These are phyloP conservation scores for Chlorella vulgaris DNA, from an alignment of 139 green algal species.

Conservation along the genomic window DNA sequence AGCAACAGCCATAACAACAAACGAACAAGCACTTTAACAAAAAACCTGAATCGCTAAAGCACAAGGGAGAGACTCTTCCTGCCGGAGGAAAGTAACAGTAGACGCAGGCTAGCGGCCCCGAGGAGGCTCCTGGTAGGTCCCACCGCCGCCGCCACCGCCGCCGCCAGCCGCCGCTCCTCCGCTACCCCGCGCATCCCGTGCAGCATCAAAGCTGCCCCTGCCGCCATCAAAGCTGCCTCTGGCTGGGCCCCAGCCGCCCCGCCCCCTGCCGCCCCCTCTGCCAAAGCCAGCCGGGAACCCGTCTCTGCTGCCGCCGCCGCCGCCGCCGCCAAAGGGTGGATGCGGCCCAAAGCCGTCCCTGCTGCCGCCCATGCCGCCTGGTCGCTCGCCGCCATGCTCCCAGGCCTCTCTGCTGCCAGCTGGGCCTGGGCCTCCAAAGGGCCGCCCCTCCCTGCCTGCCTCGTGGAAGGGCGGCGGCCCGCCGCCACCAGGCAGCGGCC, in stretches of 20 bases:
- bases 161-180: neutral
- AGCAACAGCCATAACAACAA: too few species aligned
- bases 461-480: neutral
- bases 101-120: neutral
- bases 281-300: constrained; percentile 4
- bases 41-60: neutral
- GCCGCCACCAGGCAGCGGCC: neutral
- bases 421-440: too few species aligned
- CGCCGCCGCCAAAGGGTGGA: neutral
- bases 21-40: too few species aligned
- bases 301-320: constrained; percentile 10
- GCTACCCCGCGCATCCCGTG: neutral
- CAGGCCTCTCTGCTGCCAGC: constrained; percentile 24
- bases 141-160: neutral
- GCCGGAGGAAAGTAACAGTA: neutral
- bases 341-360: neutral
- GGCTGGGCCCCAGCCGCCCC: neutral
- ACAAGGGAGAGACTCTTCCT: neutral
- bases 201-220: constrained; percentile 3
- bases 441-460: neutral
- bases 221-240: too few species aligned
- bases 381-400: neutral
- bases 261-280: neutral
- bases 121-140: constrained; percentile 3
- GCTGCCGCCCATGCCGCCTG: neutral